Evolutionary conservation across 441 rosid genomes (phyloP), one percentile per base, ranked within the genome.

Genomic region (Populus tomentosa): DNA sequence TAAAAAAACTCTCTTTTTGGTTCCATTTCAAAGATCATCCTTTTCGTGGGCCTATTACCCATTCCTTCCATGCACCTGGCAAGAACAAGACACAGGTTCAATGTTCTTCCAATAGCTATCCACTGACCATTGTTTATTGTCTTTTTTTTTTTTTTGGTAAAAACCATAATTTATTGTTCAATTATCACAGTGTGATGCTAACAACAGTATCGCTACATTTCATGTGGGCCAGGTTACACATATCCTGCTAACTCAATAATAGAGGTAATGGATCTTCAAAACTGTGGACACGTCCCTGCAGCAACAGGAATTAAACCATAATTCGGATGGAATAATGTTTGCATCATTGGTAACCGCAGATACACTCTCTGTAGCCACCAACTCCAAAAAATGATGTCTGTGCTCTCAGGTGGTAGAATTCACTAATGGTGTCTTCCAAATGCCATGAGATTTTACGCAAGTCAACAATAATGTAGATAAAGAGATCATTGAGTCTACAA

Each of bases 351-450:
- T 72, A 67, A 26, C 26, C 50, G 42, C 28, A 26, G 28, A 26
- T 26, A 26, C 28, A 26, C 28, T n/a, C 73, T 66, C 71, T 76
- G 78, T 80, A 72, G 80, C 81, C 82, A 73, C 74, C 80, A 66
- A 3, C 21, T 28, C 20, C 32, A 62, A 70, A 38, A 50, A 74
- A 78, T 7, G n/a, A 62, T 73, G 40, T 72, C 5, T 33, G 0
- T 33, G 68, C 62, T 64, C 26, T 26, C 13, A n/a, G 32, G 1
- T 40, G 6, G 59, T 53, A 35, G 70, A 40, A 35, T n/a, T 74
- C 72, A 62, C 38, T 71, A 1, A 69, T 35, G 23, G 5, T 61
- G 66, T 42, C 67, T 80, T 11, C 70, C 67, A 28, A 72, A 40
- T 71, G 67, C 73, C 50, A 26, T 26, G 1, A 53, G 26, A 72